These are phyloP conservation scores for Ochromonas danica DNA, from an alignment of 108 stramenopile species.

Conservation along the genomic window DNA sequence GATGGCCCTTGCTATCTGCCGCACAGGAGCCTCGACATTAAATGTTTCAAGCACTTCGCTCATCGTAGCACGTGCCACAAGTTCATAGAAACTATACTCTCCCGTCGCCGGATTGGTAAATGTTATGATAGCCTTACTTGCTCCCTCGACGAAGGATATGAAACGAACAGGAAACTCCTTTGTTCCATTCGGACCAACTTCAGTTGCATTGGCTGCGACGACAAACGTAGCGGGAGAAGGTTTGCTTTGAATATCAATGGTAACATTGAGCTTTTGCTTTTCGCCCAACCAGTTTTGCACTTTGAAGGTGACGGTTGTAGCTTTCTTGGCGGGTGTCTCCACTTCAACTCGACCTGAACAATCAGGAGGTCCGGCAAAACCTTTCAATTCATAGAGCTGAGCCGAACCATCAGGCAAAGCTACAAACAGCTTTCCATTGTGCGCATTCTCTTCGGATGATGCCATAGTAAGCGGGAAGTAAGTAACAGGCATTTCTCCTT, in stretches of 20 bases:
- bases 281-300: slow-evolving; percentile 58
- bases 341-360: slow-evolving; percentile 27
- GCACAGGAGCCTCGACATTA: slow-evolving; percentile 56
- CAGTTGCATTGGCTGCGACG: slow-evolving; percentile 56
- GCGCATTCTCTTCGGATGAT: slow-evolving; percentile 22
- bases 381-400: slow-evolving; percentile 54
- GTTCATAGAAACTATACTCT: slow-evolving; percentile 57
- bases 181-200: slow-evolving; percentile 51
- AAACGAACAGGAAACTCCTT: slow-evolving; percentile 59
- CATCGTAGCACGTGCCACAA: slow-evolving; percentile 39
- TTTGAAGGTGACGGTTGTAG: slow-evolving; percentile 50
- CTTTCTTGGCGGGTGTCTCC: slow-evolving; percentile 55
- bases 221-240: slow-evolving; percentile 47
- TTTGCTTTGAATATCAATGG: slow-evolving; percentile 5
- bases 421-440: slow-evolving; percentile 58
- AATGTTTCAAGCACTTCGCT: slow-evolving; percentile 47
- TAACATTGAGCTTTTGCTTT: slow-evolving; percentile 53
- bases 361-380: slow-evolving; percentile 54
- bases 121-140: slow-evolving; percentile 45
- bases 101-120: slow-evolving; percentile 61
- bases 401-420: slow-evolving; percentile 63
- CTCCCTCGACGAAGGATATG: slow-evolving; percentile 55
- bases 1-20: slow-evolving; percentile 50
- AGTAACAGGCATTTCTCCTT: slow-evolving; percentile 46
- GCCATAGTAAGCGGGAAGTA: slow-evolving; percentile 65